Percentiles rank a stretch among this genome's conserved stretches.
Evolutionary conservation across 768 basidiomycete species (phyloP).

Genomic region (Boletellus ananiceps): DNA sequence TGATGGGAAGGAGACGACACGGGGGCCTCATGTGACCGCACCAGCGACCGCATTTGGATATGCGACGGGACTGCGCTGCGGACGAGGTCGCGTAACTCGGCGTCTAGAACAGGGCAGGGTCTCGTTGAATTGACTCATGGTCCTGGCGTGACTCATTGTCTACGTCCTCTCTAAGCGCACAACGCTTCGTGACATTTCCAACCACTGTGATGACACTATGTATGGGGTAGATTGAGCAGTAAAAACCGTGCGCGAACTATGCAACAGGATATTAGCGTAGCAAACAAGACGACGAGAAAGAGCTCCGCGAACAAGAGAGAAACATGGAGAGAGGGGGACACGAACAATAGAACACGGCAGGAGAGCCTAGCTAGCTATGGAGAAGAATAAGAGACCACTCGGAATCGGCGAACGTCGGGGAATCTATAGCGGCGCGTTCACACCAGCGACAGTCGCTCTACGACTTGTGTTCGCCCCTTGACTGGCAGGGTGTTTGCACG

Average conservation of each 20-base stretch:
- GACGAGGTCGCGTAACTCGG: too few relatives aligned
- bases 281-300: not conserved
- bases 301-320: not conserved
- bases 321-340: too few relatives aligned
- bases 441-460: constrained; percentile 22
- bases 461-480: constrained; percentile 24
- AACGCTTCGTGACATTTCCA: constrained; percentile 11
- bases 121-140: too few relatives aligned
- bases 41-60: too few relatives aligned
- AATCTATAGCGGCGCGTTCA: constrained; percentile 14
- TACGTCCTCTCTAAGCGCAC: not conserved
- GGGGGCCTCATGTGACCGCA: too few relatives aligned
- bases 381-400: not conserved
- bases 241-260: constrained; percentile 18
- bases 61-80: too few relatives aligned
- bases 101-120: too few relatives aligned
- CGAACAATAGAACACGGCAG: not conserved
- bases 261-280: constrained; percentile 20
- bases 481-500: constrained; percentile 25
- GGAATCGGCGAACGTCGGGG: not conserved
- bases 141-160: too few relatives aligned
- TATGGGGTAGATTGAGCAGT: constrained; percentile 26
- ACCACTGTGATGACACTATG: constrained; percentile 17
- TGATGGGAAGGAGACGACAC: too few relatives aligned
- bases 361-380: constrained; percentile 9